A percentile compares a stretch with the other conserved stretches of the same genome.
These are phyloP conservation scores for Mycena filopes DNA, from an alignment of 768 basidiomycete genomes.

Conservation along the genomic window DNA sequence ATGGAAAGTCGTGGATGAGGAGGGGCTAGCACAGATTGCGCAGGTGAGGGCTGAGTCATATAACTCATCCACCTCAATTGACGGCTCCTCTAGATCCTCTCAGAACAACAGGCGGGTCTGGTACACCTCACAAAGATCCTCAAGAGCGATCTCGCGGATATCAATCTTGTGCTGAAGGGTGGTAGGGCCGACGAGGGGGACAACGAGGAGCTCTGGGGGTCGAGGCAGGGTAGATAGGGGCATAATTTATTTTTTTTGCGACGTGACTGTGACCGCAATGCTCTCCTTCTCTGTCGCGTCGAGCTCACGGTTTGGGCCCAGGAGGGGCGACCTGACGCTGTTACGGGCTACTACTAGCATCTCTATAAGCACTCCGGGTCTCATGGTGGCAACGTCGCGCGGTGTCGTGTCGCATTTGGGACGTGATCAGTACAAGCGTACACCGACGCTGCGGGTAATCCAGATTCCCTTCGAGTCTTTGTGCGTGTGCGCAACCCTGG, in stretches of 20 bases:
- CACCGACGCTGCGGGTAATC: conserved; percentile 66
- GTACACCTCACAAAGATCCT: conserved; percentile 83
- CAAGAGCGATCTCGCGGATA: conserved; percentile 69
- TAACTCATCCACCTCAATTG: too few relatives aligned
- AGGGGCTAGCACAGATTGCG: too few relatives aligned
- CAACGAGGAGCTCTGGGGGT: conserved; percentile 25
- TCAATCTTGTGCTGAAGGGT: conserved; percentile 70
- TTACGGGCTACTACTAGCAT: conserved; percentile 30
- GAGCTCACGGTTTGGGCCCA: conserved; percentile 44
- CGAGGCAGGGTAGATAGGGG: conserved; percentile 31
- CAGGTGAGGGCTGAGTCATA: too few relatives aligned
- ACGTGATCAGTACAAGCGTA: conserved; percentile 62
- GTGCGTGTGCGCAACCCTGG: conserved; percentile 55
- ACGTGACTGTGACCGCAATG: neutral
- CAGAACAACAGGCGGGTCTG: conserved; percentile 83
- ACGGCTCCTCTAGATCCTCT: too few relatives aligned
- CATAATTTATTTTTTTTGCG: neutral
- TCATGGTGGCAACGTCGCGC: conserved; percentile 73
- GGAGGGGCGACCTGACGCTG: conserved; percentile 47
- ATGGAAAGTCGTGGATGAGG: conserved; percentile 31
- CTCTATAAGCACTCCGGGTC: conserved; percentile 67
- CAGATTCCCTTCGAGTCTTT: conserved; percentile 85
- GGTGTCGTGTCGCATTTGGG: conserved; percentile 82
- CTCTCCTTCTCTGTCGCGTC: conserved; percentile 11
- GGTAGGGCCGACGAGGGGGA: conserved; percentile 34